Conservation (phyloP, 1,284 basidiomycete species). For the Boletus holoroseus region DNA sequence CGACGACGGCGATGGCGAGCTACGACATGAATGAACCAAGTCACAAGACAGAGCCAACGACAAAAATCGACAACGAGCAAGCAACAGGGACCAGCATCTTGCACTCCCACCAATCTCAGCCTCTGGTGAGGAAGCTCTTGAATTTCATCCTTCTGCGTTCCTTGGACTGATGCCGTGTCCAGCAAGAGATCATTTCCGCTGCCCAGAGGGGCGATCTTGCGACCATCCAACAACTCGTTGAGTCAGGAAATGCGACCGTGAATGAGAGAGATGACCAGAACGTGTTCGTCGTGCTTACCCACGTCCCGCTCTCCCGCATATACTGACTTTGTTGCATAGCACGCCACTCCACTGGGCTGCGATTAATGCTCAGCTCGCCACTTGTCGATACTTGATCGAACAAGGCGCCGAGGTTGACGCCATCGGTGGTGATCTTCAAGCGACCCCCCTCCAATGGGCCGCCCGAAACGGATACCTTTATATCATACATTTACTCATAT, state of each 20-base stretch:
- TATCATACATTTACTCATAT: slow-evolving; percentile 85
- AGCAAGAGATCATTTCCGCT: slow-evolving; percentile 71
- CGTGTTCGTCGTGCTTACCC: slow-evolving; percentile 44
- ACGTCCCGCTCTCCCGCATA: background rate
- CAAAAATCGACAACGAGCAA: slow-evolving; percentile 29
- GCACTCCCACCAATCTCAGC: slow-evolving; percentile 23
- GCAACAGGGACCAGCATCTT: slow-evolving; percentile 29
- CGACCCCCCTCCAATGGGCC: slow-evolving; percentile 97
- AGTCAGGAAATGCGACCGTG: slow-evolving; percentile 67
- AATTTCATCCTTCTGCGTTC: background rate
- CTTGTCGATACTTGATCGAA: slow-evolving; percentile 79
- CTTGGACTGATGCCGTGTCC: slow-evolving; percentile 7
- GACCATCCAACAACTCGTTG: slow-evolving; percentile 63
- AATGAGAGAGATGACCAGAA: slow-evolving; percentile 85
- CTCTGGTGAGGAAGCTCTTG: slow-evolving; percentile 18
- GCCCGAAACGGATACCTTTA: slow-evolving; percentile 95
- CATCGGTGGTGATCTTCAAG: slow-evolving; percentile 90
- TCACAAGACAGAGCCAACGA: slow-evolving; percentile 33
- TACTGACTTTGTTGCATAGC: slow-evolving; percentile 18
- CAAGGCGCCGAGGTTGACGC: slow-evolving; percentile 95
- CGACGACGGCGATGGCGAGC: slow-evolving; percentile 13
- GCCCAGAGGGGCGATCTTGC: slow-evolving; percentile 83
- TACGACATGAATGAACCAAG: slow-evolving; percentile 32
- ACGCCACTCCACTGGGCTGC: slow-evolving; percentile 97
- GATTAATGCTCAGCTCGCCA: slow-evolving; percentile 82